Base-by-base conservation (phyloP, 1,284 basidiomycete genomes). In the Pterulicium gracile region DNA sequence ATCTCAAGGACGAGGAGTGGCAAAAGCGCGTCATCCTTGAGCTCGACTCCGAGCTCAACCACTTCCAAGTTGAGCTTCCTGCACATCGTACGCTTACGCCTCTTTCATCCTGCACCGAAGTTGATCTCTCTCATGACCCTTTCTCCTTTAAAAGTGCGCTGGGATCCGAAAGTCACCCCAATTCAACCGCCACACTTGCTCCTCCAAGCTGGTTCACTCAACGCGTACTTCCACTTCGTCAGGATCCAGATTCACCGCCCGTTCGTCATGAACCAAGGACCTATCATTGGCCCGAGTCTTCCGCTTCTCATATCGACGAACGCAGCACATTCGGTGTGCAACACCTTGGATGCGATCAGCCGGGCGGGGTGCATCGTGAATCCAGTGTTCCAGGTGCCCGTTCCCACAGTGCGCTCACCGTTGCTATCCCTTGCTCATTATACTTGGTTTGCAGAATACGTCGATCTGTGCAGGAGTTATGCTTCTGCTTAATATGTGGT, bases 191-290 rank as follows among this genome's bases (percentile, higher is more conserved):
- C n/a, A n/a, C n/a, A n/a, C n/a, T 15, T 18, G 48, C 73, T 77
- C 52, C 61, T 66, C 42, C 74, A 77, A 57, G 72, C 71, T 3
- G 71, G 70, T 1, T 54, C 61, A 5, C 62, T 79, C 2, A 72
- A 73, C 52, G 54, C 65, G 4, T 61, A 66, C 20, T 77, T 71
- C 57, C 75, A 78, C 55, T 65, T 70, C 39, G 55, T 67, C 13
- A 67, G 67, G 50, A 77, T 79, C 52, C 61, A 71, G 24, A 68
- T 78, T 43, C 75, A 79, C 54, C 68, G 76, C 12, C 74, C 73
- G 0, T 79, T 77, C 60, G 75, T 79, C 19, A 39, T 39, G 15
- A 39, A 13, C 4, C 5, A 7, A 17, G 36, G 19, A 7, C n/a
- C n/a, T n/a, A 39, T 4, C 36, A 39, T 18, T 4, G 36, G n/a